phyloP scores from a whole-genome alignment of 2,329 filamentous ascomycete genomes.

The Fusarium piperis region DNA sequence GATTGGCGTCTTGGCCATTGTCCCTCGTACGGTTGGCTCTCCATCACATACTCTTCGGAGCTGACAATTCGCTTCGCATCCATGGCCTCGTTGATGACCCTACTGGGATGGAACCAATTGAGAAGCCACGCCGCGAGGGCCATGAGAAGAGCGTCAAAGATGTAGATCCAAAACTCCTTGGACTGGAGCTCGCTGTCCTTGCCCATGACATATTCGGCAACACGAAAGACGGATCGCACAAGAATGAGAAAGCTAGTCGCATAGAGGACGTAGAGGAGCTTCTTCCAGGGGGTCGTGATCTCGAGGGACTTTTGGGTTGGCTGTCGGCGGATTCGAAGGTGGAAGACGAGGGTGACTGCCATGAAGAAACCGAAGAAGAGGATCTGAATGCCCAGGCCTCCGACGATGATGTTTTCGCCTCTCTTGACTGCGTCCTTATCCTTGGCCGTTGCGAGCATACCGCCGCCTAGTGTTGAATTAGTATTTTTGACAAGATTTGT shows the following conservation, averaged over 20 bases:
- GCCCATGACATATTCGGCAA: conserved; percentile 54
- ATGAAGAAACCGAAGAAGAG: conserved; percentile 65
- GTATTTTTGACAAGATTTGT: background rate
- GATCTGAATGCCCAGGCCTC: conserved; percentile 64
- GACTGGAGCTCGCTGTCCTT: conserved; percentile 46
- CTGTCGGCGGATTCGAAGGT: conserved; percentile 44
- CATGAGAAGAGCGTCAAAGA: conserved; percentile 53
- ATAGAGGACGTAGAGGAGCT: conserved; percentile 42
- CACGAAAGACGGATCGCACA: conserved; percentile 53
- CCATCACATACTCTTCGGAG: conserved; percentile 39
- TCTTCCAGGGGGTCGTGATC: conserved; percentile 45
- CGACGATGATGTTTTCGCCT: conserved; percentile 61
- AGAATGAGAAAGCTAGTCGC: conserved; percentile 49
- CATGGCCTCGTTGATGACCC: conserved; percentile 34
- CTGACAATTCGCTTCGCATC: conserved; percentile 35
- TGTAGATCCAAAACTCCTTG: conserved; percentile 49
- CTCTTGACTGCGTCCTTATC: conserved; percentile 40
- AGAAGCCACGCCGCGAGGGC: conserved; percentile 37
- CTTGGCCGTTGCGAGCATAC: conserved; percentile 40
- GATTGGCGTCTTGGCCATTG: background rate
- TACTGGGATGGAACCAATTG: conserved; percentile 42
- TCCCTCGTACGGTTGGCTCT: conserved; percentile 29
- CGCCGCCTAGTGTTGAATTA: conserved; percentile 28
- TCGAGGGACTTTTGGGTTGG: conserved; percentile 30
- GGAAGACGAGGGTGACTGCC: conserved; percentile 57